Base-by-base conservation (phyloP, 345 rosid species). In the Limnanthes douglasii region DNA sequence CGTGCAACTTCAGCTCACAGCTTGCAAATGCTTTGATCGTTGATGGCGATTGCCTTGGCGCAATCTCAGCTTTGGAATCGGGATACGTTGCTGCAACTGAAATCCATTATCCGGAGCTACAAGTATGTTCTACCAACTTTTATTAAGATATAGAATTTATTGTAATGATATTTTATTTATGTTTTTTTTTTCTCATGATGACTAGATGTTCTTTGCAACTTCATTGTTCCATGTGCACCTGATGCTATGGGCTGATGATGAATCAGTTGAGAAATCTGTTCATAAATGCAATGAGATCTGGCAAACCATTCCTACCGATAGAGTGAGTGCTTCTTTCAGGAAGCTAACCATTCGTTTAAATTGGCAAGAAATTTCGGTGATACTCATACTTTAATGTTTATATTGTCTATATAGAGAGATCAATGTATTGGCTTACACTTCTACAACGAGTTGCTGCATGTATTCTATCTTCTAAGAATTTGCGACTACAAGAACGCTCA, bases 1-100 rank as follows among this genome's bases (percentile, higher is more conserved):
- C 78, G 43, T 84, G 94, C 72, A 90, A 90, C 53, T 84, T 90
- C 79, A 79, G 65, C 51, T 84, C 96, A 6, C 98, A 84, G 75
- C 75, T 90, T n/a, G 94, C 96, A 9, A 90, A 71, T 50, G 78
- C 78, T 11, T 73, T 77, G 37, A 60, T 90, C 23, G 68, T 72
- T 30, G 82, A 80, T 64, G 96, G 92, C 26, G 92, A 90, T 45
- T 80, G 66, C 42, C 65, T 61, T 20, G 56, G 68, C 40, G 71
- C 96, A 8, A 36, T 90, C 34, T 60, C 94, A 11, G 72, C 77
- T 22, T 51, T 84, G 38, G 73, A 80, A 43, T 64, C 79, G 9
- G 95, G 92, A 21, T 70, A 49, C 37, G 51, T 26, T 50, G 66
- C 53, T 37, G 92, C 94, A 29, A 47, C 82, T 15, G 77, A 70